Conservation (phyloP, 768 basidiomycete genomes). For the Gelatoporia subvermispora region DNA sequence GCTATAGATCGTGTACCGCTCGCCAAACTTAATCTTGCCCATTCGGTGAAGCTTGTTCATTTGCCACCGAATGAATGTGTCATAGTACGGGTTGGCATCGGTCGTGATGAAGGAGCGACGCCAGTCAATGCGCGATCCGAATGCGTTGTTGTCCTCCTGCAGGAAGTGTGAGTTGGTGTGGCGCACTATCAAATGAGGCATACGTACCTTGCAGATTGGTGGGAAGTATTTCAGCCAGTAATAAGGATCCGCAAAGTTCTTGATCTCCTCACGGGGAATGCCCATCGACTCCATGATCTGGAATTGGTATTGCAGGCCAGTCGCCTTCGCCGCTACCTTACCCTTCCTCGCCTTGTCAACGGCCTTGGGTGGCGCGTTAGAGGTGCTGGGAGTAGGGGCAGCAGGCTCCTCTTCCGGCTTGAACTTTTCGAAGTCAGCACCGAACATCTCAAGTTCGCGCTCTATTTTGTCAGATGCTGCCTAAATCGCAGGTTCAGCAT, state of each 20-base stretch:
- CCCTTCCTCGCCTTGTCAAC: conserved; percentile 91
- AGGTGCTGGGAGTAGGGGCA: conserved; percentile 35
- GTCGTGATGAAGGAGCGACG: conserved; percentile 92
- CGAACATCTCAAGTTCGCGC: conserved; percentile 95
- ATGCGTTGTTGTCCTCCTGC: conserved; percentile 68
- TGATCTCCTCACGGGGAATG: conserved; percentile 84
- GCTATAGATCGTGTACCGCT: conserved; percentile 97
- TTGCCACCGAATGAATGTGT: conserved; percentile 97
- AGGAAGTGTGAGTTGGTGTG: not conserved
- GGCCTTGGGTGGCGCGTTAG: conserved; percentile 35
- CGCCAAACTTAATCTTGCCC: conserved; percentile 96
- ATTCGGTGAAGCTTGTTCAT: conserved; percentile 85
- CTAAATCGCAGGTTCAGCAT: conserved; percentile 35
- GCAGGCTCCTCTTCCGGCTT: conserved; percentile 40
- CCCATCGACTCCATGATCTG: conserved; percentile 97
- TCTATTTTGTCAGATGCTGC: conserved; percentile 97
- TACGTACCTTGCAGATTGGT: conserved; percentile 79
- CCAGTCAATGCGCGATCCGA: conserved; percentile 98
- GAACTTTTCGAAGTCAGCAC: conserved; percentile 78
- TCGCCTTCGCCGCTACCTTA: conserved; percentile 88
- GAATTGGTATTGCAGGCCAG: conserved; percentile 94
- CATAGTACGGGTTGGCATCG: conserved; percentile 94
- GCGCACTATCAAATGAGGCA: not conserved
- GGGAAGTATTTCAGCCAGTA: conserved; percentile 95
- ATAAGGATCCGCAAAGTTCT: conserved; percentile 93